Base-by-base conservation (phyloP, 208 protist genomes). In the Leishmania aethiopica region DNA sequence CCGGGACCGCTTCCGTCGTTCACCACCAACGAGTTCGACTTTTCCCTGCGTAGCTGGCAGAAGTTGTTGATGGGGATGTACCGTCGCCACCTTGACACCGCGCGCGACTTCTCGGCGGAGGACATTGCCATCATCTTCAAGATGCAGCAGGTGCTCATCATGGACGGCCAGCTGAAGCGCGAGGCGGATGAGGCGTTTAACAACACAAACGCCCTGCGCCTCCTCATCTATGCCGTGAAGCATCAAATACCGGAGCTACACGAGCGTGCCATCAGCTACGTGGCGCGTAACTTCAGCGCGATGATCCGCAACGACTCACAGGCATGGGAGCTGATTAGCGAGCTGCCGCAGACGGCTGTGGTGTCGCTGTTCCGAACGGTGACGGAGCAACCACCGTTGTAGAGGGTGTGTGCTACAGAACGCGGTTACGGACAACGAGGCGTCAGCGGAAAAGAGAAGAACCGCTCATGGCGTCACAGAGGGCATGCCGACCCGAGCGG, bases 61-160 rank as follows among this genome's bases (percentile, higher is more conserved):
- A 96, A 96, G 85, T 78, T 96, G 42, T 77, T 97, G 49, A 53
- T 81, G 19, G 89, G 87, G 42, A 94, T 96, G 78, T 97, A 97
- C 75, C 86, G 88, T 32, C 94, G 92, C 64, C 91, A 97, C 77
- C 83, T 97, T 10, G 92, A 95, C 64, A 84, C 86, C 22, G 78
- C 80, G 6, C 75, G 89, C 57, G 94, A 97, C 75, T 91, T 97
- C 72, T 93, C 92, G 1, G 94, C 90, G 0, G 93, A 97, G 81
- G 93, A 97, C 78, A 92, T 97, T 57, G 90, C 92, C 4, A 94
- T 96, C 55, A 89, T 96, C 49, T 96, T 92, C 78, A 97, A 97
- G 84, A 91, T 96, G 86, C 92, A 96, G 70, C 75, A 83, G 66
- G 87, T 90, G 3, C 86, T 96, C 37, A 87, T 89, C n/a, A 93